Evolutionary conservation across 1,284 basidiomycete species (phyloP), one percentile per base, ranked within the genome.

Genomic region (Cronartium ribicola): DNA sequence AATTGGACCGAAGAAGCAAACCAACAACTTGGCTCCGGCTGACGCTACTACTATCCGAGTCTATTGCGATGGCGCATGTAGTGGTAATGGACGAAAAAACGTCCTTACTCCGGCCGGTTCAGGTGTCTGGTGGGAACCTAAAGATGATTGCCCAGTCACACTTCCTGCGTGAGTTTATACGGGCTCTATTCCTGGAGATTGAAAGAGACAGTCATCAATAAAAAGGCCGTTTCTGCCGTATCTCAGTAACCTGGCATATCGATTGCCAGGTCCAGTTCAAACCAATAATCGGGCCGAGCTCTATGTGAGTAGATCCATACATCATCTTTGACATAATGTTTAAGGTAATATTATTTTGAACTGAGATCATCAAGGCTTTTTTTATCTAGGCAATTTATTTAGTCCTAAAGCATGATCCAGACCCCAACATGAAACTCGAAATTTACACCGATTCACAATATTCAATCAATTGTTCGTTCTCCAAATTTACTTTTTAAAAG

Each of bases 11-110:
- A n/a, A n/a, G n/a, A n/a, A n/a, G n/a, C n/a, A n/a, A n/a, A n/a
- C n/a, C n/a, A n/a, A n/a, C n/a, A n/a, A n/a, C n/a, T n/a, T n/a
- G n/a, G n/a, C n/a, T n/a, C n/a, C n/a, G n/a, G 37, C 3, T 60
- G 14, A 60, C 37, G 11, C 2, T 13, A 60, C 20, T 22, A 29
- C 59, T 4, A 22, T 29, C 11, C 59, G 59, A 29, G 59, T 60
- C 22, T 60, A 60, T 60, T 60, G 59, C 22, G 59, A 60, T 60
- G 59, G 59, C 13, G 59, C 59, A 11, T 60, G 59, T 60, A 60
- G 59, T 37, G 22, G 17, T 22, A 60, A 60, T 37, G 59, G 59
- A 29, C n/a, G 37, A 22, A 60, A 60, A 14, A 37, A 60, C 17
- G 37, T 17, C 11, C 13, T 29, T 11, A 60, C 59, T 3, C 59